Evolutionary conservation across 768 basidiomycete genomes (phyloP).

Genomic region (Kwoniella pini): DNA sequence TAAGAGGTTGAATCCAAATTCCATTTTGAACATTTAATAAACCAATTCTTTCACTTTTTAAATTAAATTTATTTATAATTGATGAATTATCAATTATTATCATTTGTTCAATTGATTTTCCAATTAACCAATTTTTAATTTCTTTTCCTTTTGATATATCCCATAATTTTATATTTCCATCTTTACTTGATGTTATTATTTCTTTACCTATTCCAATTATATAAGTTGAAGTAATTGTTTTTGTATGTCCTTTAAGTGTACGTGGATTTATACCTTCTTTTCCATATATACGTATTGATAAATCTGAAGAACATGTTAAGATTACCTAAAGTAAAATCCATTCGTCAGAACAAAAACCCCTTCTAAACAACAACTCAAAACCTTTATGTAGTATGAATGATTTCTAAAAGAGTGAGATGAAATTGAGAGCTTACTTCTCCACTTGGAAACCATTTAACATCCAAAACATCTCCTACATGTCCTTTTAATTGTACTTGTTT

Average conservation of each 20-base stretch:
- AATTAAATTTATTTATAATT: not conserved
- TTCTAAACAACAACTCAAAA: too few species aligned
- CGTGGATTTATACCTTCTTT: conserved; percentile 61
- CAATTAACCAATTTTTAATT: conserved; percentile 58
- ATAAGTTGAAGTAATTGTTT: conserved; percentile 64
- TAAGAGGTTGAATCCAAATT: conserved; percentile 10
- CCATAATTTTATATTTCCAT: conserved; percentile 72
- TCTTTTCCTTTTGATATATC: conserved; percentile 64
- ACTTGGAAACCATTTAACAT: conserved; percentile 53
- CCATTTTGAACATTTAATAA: conserved; percentile 24
- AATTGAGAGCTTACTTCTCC: conserved; percentile 38
- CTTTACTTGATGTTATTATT: conserved; percentile 67
- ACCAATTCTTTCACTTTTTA: conserved; percentile 19
- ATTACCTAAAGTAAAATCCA: conserved; percentile 60
- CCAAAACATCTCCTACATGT: conserved; percentile 55
- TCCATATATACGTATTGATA: conserved; percentile 67
- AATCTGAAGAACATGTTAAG: conserved; percentile 69
- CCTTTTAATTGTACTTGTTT: conserved; percentile 46
- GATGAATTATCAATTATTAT: conserved; percentile 28
- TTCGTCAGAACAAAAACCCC: too few species aligned
- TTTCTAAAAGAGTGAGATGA: not conserved
- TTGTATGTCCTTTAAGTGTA: conserved; percentile 67
- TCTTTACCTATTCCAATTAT: conserved; percentile 70
- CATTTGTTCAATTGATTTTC: conserved; percentile 42
- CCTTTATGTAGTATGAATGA: too few species aligned